Base-by-base conservation (phyloP, 139 green algal genomes). In the Chlorella vulgaris region DNA sequence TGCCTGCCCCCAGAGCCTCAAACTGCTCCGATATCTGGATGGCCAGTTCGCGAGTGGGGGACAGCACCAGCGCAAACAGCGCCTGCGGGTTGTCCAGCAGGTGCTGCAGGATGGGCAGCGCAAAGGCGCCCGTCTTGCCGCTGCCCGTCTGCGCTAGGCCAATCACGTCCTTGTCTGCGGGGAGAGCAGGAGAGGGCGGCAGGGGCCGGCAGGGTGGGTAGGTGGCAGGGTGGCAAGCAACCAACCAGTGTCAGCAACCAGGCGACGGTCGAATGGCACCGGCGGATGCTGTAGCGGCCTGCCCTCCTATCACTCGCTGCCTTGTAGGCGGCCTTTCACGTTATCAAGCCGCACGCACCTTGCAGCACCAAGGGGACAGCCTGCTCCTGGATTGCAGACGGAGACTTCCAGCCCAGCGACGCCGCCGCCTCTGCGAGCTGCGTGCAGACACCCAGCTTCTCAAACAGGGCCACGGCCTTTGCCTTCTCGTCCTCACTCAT, bases 1-100 rank as follows among this genome's bases (percentile, higher is more conserved):
- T 98, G 77, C 90, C 90, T 3, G 82, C 78, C 18, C 97, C 97
- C 35, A 99, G 83, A 1, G 96, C 94, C 84, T 99, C 97, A 85
- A 99, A 97, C 87, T 99, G 96, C 88, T 99, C 97, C 6, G 92
- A 83, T 69, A 99, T 99, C 86, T 99, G 97, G 62, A 99, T 98
- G 63, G 97, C 97, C 75, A 99, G 91, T 90, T 99, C 97, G 22
- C 95, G 86, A 0, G 97, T 99, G 42, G 97, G 97, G 0, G 94
- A 97, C 39, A 99, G 88, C n/a, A 98, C 91, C 40, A 98, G 90
- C 22, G 94, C 94, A 86, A 96, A 99, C 19, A 98, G 86, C 42
- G 93, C 89, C 84, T 96, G 91, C 4, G 94, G 95, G 81, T 94
- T 96, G 78, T 98, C 93, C 80, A 99, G 85, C 21, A 99, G 90